These are phyloP conservation scores for Laetiporus sulphureus DNA, from an alignment of 1,284 basidiomycete species.

Conservation along the genomic window DNA sequence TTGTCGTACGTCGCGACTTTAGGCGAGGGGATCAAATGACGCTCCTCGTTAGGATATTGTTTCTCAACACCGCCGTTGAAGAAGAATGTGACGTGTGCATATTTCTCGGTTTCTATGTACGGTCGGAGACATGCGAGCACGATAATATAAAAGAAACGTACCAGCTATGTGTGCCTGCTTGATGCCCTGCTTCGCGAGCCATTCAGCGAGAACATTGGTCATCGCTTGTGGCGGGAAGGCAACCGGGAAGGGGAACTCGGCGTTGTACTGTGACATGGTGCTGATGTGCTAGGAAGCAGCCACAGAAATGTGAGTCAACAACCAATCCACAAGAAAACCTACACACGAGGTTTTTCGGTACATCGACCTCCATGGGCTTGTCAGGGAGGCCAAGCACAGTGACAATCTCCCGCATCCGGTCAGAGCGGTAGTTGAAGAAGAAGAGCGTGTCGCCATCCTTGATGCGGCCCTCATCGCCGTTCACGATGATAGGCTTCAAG, in stretches of 20 bases:
- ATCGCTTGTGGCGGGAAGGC: slow-evolving; percentile 88
- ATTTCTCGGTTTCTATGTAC: slow-evolving; percentile 81
- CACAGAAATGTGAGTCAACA: slow-evolving; percentile 3
- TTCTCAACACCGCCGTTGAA: slow-evolving; percentile 94
- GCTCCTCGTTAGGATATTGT: slow-evolving; percentile 77
- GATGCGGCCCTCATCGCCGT: slow-evolving; percentile 72
- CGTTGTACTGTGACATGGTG: slow-evolving; percentile 91
- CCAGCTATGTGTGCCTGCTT: slow-evolving; percentile 85
- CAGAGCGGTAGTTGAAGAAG: slow-evolving; percentile 94
- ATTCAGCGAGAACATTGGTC: slow-evolving; percentile 90
- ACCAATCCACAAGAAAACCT: slow-evolving; percentile 7
- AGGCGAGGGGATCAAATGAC: slow-evolving; percentile 85
- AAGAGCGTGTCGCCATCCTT: slow-evolving; percentile 81
- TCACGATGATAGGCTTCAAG: slow-evolving; percentile 86
- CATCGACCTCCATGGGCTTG: slow-evolving; percentile 73
- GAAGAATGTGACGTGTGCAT: slow-evolving; percentile 94
- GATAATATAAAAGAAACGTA: slow-evolving; percentile 20
- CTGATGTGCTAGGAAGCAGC: slow-evolving; percentile 57
- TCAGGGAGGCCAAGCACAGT: slow-evolving; percentile 76
- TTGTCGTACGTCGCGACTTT: slow-evolving; percentile 89
- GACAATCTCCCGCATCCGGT: slow-evolving; percentile 86
- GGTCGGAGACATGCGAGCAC: not conserved
- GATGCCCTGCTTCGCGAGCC: slow-evolving; percentile 70
- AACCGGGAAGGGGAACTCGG: slow-evolving; percentile 79
- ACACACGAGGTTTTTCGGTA: slow-evolving; percentile 78